Conservation (phyloP, 352 stramenopile species). For the Phytopythium delawarense region DNA sequence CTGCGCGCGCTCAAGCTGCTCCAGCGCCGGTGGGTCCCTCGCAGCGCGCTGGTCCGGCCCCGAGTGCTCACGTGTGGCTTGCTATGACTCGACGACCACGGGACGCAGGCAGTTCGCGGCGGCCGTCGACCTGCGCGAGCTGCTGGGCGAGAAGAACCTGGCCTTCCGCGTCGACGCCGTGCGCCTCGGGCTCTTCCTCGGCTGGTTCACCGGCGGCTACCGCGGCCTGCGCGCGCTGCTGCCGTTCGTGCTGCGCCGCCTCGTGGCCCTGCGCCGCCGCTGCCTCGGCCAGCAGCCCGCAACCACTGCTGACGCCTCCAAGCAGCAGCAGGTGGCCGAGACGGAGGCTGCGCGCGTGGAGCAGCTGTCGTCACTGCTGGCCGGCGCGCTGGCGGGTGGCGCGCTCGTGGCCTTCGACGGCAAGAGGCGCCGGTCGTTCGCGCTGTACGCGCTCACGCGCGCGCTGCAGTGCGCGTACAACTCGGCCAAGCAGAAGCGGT, state of each 20-base stretch:
- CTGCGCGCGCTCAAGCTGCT: conserved; percentile 68
- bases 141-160: conserved; percentile 76
- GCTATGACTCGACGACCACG: neutral
- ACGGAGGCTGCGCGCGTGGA: conserved; percentile 27
- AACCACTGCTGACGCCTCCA: no score
- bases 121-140: conserved; percentile 43
- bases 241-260: conserved; percentile 33
- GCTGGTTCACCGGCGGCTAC: conserved; percentile 83
- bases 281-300: neutral
- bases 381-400: conserved; percentile 55
- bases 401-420: conserved; percentile 64
- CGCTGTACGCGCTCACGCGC: conserved; percentile 78
- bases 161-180: conserved; percentile 81
- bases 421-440: conserved; percentile 67
- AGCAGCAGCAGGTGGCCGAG: neutral
- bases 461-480: conserved; percentile 86
- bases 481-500: conserved; percentile 64
- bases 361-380: conserved; percentile 43
- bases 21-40: conserved; percentile 35
- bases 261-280: conserved; percentile 11
- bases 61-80: neutral
- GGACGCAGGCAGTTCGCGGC: conserved; percentile 38
- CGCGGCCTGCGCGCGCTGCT: conserved; percentile 50
- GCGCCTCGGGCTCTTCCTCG: conserved; percentile 81
- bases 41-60: neutral